Conservation (phyloP, 345 rosid species). For the Aquilaria yunnanensis region DNA sequence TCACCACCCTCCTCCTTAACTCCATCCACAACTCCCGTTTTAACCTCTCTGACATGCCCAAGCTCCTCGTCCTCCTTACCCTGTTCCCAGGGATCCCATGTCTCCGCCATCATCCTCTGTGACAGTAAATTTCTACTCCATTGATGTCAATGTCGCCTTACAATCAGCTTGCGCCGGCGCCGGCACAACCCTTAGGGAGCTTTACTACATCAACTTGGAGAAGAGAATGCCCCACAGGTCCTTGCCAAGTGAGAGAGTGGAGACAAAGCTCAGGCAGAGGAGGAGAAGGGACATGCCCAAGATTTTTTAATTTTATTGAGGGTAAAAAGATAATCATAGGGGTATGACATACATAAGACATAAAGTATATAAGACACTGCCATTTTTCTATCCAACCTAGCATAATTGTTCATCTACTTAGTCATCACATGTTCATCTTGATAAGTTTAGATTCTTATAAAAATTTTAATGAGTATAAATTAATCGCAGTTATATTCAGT, state of each 20-base stretch:
- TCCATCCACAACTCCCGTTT: conserved; percentile 54
- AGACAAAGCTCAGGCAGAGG: too few relatives aligned
- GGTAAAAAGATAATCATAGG: too few relatives aligned
- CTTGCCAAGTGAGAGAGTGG: conserved; percentile 20
- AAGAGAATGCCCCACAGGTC: conserved; percentile 33
- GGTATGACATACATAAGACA: too few relatives aligned
- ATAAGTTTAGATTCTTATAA: too few relatives aligned
- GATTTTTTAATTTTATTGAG: too few relatives aligned
- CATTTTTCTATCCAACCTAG: too few relatives aligned
- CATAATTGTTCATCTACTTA: too few relatives aligned
- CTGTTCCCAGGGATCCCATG: conserved; percentile 42
- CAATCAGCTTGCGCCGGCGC: conserved; percentile 47
- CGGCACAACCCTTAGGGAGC: conserved; percentile 52
- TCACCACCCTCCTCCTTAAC: conserved; percentile 36
- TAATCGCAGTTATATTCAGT: too few relatives aligned
- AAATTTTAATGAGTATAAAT: too few relatives aligned
- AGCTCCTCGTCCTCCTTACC: conserved; percentile 48
- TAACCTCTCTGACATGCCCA: conserved; percentile 36
- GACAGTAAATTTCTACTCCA: conserved; percentile 34
- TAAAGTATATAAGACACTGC: too few relatives aligned
- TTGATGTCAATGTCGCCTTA: conserved; percentile 19
- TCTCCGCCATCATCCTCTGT: conserved; percentile 50
- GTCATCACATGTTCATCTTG: too few relatives aligned
- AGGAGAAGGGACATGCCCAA: too few relatives aligned
- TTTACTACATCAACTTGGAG: conserved; percentile 38